Conservation (phyloP, 2,329 filamentous ascomycete species). For the Paecilomyces sp. region DNA sequence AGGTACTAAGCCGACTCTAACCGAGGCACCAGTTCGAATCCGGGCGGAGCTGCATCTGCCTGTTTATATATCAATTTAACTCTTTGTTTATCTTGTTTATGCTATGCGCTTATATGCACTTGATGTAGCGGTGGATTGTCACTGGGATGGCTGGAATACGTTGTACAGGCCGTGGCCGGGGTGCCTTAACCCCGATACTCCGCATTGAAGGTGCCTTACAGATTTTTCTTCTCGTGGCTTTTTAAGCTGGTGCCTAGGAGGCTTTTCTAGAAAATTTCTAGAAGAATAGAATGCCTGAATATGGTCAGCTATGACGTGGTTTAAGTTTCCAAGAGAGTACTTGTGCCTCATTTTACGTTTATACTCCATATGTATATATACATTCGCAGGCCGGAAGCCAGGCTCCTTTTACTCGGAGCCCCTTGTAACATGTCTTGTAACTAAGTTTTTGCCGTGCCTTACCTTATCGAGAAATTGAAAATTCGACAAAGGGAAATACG, state of each 20-base stretch:
- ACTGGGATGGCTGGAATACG: background rate
- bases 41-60: background rate
- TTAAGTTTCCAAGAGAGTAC: background rate
- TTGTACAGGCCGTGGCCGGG: background rate
- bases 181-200: background rate
- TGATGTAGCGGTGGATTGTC: background rate
- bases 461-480: background rate
- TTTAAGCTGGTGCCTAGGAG: background rate
- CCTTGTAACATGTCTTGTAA: no score
- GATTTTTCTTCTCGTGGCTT: background rate
- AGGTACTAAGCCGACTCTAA: background rate
- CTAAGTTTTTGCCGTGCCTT: no score
- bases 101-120: background rate
- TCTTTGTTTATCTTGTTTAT: background rate
- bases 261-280: background rate
- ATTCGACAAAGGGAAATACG: background rate
- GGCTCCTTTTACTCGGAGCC: no score
- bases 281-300: background rate
- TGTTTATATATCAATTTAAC: background rate
- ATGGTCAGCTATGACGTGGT: background rate
- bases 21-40: background rate
- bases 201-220: background rate
- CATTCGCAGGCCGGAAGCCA: background rate
- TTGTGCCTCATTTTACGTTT: background rate
- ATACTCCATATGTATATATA: background rate